Conservation (phyloP, 257 asterid genomes). For the Apocynum venetum region DNA sequence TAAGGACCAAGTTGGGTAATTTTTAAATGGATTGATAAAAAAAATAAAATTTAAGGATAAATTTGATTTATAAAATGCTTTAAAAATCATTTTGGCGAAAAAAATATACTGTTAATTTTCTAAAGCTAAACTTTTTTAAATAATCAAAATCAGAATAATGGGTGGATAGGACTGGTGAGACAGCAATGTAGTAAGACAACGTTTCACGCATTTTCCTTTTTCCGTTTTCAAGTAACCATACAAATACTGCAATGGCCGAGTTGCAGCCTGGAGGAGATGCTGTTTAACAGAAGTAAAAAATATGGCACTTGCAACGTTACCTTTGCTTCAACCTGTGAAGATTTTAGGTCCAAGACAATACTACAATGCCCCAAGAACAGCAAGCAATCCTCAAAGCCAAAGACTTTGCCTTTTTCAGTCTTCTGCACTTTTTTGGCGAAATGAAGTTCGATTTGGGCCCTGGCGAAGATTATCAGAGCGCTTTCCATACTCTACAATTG, state of each 20-base stretch:
- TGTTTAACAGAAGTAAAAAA: background rate
- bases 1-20: no score
- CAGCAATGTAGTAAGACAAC: background rate
- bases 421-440: constrained; percentile 23
- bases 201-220: background rate
- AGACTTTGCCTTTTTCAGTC: constrained; percentile 12
- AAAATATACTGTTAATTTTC: no score
- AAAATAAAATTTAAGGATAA: no score
- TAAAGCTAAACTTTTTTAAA: no score
- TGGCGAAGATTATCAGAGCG: background rate
- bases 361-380: background rate
- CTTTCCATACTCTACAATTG: constrained; percentile 13
- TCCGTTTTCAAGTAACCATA: background rate
- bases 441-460: constrained; percentile 4
- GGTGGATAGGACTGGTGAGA: background rate
- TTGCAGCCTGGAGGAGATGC: background rate
- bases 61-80: no score
- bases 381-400: constrained; percentile 9
- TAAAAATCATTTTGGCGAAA: no score
- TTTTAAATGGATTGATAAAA: no score
- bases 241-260: background rate
- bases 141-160: no score
- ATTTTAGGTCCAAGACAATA: background rate
- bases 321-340: constrained; percentile 1
- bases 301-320: background rate